These are phyloP conservation scores for Chaetomium tenue DNA, from an alignment of 495 filamentous ascomycete species.

Conservation along the genomic window DNA sequence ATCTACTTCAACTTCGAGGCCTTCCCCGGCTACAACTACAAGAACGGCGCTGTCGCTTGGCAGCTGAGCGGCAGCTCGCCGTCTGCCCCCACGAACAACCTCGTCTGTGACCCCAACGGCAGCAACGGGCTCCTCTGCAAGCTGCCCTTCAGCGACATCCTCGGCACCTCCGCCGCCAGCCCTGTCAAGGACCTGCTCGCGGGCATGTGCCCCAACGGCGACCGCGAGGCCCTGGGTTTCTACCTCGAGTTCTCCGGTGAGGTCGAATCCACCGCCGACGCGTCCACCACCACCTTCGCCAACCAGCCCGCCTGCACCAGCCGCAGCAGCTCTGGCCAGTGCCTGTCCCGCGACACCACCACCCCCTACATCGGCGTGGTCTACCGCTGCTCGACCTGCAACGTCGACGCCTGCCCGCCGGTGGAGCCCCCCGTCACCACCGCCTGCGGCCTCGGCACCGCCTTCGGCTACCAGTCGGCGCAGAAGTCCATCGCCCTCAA, in stretches of 20 bases:
- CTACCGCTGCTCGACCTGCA: slow-evolving; percentile 23
- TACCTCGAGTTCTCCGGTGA: slow-evolving; percentile 18
- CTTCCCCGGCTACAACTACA: slow-evolving; percentile 23
- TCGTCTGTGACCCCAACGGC: slow-evolving; percentile 11
- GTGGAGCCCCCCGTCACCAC: background rate
- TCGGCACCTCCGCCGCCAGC: slow-evolving; percentile 9
- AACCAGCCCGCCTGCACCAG: slow-evolving; percentile 15
- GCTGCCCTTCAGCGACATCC: slow-evolving; percentile 24
- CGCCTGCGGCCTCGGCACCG: background rate
- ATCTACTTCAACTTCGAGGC: slow-evolving; percentile 22
- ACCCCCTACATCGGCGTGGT: slow-evolving; percentile 9
- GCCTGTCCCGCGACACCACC: slow-evolving; percentile 13
- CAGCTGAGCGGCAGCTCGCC: slow-evolving; percentile 7
- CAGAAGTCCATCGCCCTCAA: slow-evolving; percentile 20
- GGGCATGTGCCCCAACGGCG: slow-evolving; percentile 24
- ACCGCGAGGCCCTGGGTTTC: slow-evolving; percentile 15
- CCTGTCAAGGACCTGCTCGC: slow-evolving; percentile 7
- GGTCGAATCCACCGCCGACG: background rate
- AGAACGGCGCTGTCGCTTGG: slow-evolving; percentile 14
- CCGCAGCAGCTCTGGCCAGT: slow-evolving; percentile 3
- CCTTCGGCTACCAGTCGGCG: slow-evolving; percentile 26
- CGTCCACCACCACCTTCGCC: background rate
- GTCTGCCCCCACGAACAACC: background rate
- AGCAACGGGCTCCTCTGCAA: slow-evolving; percentile 16
- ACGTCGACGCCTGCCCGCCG: slow-evolving; percentile 3